Base-by-base conservation (phyloP, 2,329 filamentous ascomycete species). In the Byssothecium circinans region DNA sequence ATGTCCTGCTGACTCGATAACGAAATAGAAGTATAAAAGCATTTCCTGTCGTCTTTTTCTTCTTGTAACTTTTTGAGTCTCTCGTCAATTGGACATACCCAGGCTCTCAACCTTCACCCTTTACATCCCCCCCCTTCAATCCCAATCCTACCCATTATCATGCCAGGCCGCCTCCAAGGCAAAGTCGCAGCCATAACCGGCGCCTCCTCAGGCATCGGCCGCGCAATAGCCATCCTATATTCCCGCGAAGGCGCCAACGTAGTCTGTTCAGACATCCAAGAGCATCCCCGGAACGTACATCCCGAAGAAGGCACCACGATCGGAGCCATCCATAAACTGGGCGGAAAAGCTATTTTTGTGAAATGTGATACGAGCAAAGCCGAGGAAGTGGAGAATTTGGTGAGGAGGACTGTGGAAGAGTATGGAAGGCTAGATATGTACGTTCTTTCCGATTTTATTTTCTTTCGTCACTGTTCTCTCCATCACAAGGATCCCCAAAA, bases 351-450 rank as follows among this genome's bases (percentile, higher is more conserved):
- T 11, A 62, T 71, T 1, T 75, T 74, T 53, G 51, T 65, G 2
- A 63, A 65, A 44, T 64, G 65, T 40, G 68, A 83, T 58, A 77
- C 81, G 3, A 65, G 71, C 4, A 61, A 72, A 11, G 61, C 72
- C 14, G 51, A 53, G 0, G 67, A 75, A 7, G 75, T 82, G 1
- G 70, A 75, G 12, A 48, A 56, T 0, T 69, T 72, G 3, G 59
- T 83, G 3, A 58, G 65, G 1, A 58, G 67, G 27, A 68, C 71
- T 0, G 74, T 75, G 0, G 44, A 64, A 8, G 52, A 64, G 25
- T 82, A 78, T 58, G 79, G 79, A 1, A 67, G 80, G 5, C 63
- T 84, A 14, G 81, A 84, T 50, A 74, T 67, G 60, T 69, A 2
- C 49, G n/a, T n/a, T n/a, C n/a, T n/a, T n/a, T n/a, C n/a, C n/a